These are phyloP conservation scores for Verbascum thapsus DNA, from an alignment of 257 asterid genomes.

Conservation along the genomic window DNA sequence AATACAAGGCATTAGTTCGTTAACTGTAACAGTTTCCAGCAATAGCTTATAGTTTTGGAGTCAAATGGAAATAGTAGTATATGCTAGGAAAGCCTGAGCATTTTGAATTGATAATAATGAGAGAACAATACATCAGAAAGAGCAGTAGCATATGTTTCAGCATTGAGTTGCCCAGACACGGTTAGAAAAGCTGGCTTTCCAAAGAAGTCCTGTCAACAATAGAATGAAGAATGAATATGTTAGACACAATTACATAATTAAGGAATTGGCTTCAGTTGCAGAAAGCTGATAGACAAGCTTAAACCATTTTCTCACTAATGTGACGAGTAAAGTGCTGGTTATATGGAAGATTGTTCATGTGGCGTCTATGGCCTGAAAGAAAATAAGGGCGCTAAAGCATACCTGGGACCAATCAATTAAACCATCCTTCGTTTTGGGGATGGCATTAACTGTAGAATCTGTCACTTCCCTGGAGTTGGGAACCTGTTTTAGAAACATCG, in stretches of 20 bases:
- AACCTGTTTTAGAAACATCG: conserved; percentile 52
- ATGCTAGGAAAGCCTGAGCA: conserved; percentile 14
- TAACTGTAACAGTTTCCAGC: conserved; percentile 25
- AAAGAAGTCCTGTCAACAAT: conserved; percentile 79
- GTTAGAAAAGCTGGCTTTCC: conserved; percentile 96
- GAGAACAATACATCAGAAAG: conserved; percentile 73
- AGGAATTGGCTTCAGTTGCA: conserved; percentile 21
- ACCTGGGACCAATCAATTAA: conserved; percentile 95
- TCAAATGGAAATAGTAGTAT: neutral
- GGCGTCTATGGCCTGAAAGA: neutral
- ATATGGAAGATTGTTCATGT: too few relatives aligned
- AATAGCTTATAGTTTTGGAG: neutral
- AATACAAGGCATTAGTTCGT: conserved; percentile 10
- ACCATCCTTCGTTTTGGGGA: conserved; percentile 77
- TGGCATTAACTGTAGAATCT: conserved; percentile 66
- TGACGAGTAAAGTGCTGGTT: neutral
- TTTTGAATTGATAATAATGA: conserved; percentile 11
- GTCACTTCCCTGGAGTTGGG: conserved; percentile 66
- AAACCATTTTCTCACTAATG: conserved; percentile 1
- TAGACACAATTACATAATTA: conserved; percentile 9
- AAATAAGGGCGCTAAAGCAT: conserved; percentile 29
- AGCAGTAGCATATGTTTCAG: conserved; percentile 97
- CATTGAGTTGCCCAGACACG: conserved; percentile 97
- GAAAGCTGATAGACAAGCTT: conserved; percentile 23
- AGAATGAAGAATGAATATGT: conserved; percentile 15